Evolutionary conservation across 164 flowering plant species (phyloP).

Genomic region (Brasenia schreberi): DNA sequence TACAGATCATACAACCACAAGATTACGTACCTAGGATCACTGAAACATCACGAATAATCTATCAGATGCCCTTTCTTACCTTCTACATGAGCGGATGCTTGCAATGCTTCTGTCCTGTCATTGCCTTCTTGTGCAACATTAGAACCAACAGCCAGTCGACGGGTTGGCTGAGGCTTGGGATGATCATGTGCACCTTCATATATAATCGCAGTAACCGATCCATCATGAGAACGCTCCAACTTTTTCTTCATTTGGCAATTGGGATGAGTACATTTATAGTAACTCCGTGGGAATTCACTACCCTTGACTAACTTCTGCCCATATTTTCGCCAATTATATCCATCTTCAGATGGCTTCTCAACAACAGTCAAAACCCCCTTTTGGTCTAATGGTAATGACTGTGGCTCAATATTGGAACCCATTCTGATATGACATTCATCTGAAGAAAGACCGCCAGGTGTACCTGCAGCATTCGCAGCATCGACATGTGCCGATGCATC

Average conservation of each 20-base stretch:
- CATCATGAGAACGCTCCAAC: slow-evolving; percentile 51
- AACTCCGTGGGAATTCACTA: slow-evolving; percentile 55
- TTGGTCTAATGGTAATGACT: slow-evolving; percentile 15
- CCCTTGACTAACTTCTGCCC: slow-evolving; percentile 72
- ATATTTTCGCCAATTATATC: slow-evolving; percentile 73
- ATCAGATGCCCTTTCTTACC: slow-evolving; percentile 22
- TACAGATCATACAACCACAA: slow-evolving; percentile 10
- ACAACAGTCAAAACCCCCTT: slow-evolving; percentile 24
- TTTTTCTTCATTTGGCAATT: slow-evolving; percentile 58
- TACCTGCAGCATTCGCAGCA: slow-evolving; percentile 16
- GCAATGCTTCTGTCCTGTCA: slow-evolving; percentile 10
- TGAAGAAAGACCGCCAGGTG: slow-evolving; percentile 12
- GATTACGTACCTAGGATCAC: not conserved
- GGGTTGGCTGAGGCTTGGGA: slow-evolving; percentile 33
- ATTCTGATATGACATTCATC: slow-evolving; percentile 14
- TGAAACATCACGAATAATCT: not conserved
- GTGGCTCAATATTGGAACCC: slow-evolving; percentile 6
- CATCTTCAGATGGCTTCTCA: slow-evolving; percentile 49
- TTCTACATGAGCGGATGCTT: slow-evolving; percentile 11
- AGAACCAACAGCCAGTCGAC: slow-evolving; percentile 20
- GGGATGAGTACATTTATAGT: slow-evolving; percentile 60
- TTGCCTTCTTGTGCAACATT: slow-evolving; percentile 18
- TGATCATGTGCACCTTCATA: slow-evolving; percentile 66
- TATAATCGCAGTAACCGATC: slow-evolving; percentile 38
- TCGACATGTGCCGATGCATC: slow-evolving; percentile 11